Percentiles rank a stretch among this genome's conserved stretches.
Evolutionary conservation across 176 grass and related monocot genomes (phyloP).

Genomic region (Alloteropsis semialata): DNA sequence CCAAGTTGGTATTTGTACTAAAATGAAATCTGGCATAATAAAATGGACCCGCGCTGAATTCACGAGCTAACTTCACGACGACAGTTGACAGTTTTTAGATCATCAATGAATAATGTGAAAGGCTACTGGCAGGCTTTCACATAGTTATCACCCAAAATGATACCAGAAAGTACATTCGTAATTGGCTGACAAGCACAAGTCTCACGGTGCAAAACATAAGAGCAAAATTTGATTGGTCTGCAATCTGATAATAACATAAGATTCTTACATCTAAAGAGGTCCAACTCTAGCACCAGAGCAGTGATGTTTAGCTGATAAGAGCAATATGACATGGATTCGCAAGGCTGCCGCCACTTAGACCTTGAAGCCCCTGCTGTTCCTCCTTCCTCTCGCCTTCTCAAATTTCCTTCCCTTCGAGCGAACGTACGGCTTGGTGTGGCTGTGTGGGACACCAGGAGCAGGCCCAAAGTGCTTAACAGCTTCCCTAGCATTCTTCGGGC

Average conservation of each 20-base stretch:
- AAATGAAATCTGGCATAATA: neutral
- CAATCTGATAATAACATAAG: neutral
- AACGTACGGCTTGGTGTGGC: constrained; percentile 83
- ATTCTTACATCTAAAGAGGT: constrained; percentile 21
- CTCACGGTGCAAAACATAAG: neutral
- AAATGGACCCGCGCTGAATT: neutral
- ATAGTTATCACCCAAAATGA: neutral
- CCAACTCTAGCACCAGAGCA: neutral
- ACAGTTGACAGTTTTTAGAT: neutral
- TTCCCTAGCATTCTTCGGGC: constrained; percentile 78
- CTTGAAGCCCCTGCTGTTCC: constrained; percentile 85
- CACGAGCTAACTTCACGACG: neutral
- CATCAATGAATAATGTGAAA: no score
- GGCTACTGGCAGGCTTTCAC: neutral
- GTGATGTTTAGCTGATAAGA: neutral
- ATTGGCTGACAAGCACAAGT: neutral
- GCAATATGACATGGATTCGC: neutral
- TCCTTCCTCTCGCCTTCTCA: constrained; percentile 69
- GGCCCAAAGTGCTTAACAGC: constrained; percentile 75
- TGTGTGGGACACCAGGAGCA: constrained; percentile 73
- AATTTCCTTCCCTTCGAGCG: constrained; percentile 82
- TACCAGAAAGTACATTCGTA: neutral
- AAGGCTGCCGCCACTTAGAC: constrained; percentile 17
- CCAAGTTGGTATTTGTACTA: neutral
- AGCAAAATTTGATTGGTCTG: constrained; percentile 11